A percentile compares a stretch with the other conserved stretches of the same genome.
Conservation (phyloP, 1,284 basidiomycete genomes). For the Sphaerobolus stellatus region DNA sequence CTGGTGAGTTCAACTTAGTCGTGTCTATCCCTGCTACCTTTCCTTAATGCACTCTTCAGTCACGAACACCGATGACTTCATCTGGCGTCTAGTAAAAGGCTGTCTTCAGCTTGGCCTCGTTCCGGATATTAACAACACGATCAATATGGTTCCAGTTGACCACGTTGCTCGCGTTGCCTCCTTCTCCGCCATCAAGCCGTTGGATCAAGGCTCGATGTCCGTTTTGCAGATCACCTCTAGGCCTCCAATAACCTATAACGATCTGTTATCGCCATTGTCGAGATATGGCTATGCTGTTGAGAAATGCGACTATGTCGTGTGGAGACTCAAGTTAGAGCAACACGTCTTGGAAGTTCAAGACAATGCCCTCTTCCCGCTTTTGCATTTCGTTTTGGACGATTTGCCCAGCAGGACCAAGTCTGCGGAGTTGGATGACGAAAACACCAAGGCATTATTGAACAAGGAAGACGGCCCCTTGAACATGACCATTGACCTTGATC, state of each 20-base stretch:
- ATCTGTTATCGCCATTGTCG: constrained; percentile 73
- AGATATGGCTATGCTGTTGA: constrained; percentile 82
- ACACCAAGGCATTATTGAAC: constrained; percentile 68
- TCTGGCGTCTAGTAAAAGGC: constrained; percentile 98
- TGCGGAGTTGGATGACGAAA: constrained; percentile 86
- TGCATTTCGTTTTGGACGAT: constrained; percentile 97
- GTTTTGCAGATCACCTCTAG: constrained; percentile 89
- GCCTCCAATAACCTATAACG: constrained; percentile 90
- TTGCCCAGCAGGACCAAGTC: constrained; percentile 95
- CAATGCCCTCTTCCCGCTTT: constrained; percentile 95
- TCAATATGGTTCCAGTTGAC: constrained; percentile 99
- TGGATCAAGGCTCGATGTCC: constrained; percentile 50
- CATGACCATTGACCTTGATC: constrained; percentile 72
- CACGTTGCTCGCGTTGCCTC: constrained; percentile 87
- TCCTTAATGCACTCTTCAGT: constrained; percentile 45
- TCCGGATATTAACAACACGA: constrained; percentile 96
- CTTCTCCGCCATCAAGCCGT: constrained; percentile 64
- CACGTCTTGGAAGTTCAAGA: constrained; percentile 93
- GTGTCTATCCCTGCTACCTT: neutral
- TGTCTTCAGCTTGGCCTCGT: constrained; percentile 94
- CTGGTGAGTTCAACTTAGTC: constrained; percentile 54
- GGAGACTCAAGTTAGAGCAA: constrained; percentile 90
- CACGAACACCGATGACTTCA: constrained; percentile 98
- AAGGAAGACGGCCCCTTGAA: constrained; percentile 45
- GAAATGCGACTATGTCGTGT: constrained; percentile 86